Conservation (phyloP, 2,329 filamentous ascomycete species). For the Hymenoscyphus fructigenus region DNA sequence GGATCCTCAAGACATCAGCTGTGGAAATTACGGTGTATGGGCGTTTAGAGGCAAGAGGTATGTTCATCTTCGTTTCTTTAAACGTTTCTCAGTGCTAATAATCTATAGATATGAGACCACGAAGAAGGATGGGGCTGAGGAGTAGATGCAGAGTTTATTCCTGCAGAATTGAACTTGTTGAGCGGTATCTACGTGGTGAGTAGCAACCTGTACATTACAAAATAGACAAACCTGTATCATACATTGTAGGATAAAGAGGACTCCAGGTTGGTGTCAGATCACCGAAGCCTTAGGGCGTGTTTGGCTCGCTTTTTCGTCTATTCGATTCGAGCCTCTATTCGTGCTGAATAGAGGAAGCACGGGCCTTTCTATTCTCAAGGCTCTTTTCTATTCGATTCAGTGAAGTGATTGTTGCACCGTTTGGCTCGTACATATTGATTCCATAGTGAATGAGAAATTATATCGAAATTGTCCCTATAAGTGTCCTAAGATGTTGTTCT, state of each 20-base stretch:
- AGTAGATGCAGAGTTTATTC: conserved; percentile 6
- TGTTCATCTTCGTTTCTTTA: conserved; percentile 29
- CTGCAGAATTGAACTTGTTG: not conserved
- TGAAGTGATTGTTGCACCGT: no score
- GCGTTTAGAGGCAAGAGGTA: conserved; percentile 96
- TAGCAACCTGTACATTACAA: conserved; percentile 7
- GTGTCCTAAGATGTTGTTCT: no score
- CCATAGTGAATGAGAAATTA: no score
- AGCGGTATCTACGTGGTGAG: not conserved
- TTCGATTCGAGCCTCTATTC: no score
- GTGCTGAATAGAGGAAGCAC: no score
- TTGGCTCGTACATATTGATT: no score
- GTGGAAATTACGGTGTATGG: conserved; percentile 97
- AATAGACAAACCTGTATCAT: conserved; percentile 4
- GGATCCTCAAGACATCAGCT: conserved; percentile 90
- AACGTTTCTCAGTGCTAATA: conserved; percentile 16
- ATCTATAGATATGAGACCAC: conserved; percentile 37
- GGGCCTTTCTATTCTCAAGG: no score
- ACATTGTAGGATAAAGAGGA: conserved; percentile 2
- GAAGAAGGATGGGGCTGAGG: conserved; percentile 28
- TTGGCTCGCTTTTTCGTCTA: no score
- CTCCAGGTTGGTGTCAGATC: not conserved
- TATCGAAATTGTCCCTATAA: no score
- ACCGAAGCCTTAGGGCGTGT: not conserved
- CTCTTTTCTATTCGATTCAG: no score